Evolutionary conservation across 306 rosid genomes (phyloP).

Genomic region (Cotoneaster glaucophyllus): DNA sequence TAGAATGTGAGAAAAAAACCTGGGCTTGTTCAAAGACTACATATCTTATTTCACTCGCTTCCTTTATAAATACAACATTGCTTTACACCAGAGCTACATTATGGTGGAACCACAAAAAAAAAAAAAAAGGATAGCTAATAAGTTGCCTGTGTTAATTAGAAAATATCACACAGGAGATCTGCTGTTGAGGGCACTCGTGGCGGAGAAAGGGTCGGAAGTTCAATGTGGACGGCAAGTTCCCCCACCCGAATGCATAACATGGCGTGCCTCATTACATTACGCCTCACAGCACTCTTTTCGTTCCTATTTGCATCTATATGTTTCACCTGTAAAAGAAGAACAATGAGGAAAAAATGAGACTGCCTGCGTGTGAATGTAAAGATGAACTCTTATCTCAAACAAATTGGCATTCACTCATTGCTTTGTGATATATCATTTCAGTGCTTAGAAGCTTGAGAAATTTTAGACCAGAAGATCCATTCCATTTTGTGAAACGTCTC

Average conservation of each 20-base stretch:
- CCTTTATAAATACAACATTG: conserved; percentile 36
- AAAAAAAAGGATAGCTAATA: conserved; percentile 18
- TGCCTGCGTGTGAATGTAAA: background rate
- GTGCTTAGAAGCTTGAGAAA: background rate
- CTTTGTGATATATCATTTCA: background rate
- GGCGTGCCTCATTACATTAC: conserved; percentile 25
- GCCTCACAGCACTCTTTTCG: conserved; percentile 23
- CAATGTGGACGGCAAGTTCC: conserved; percentile 28
- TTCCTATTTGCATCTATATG: conserved; percentile 16
- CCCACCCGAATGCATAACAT: conserved; percentile 26
- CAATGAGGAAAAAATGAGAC: background rate
- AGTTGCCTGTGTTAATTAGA: conserved; percentile 35
- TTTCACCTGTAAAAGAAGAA: conserved; percentile 42
- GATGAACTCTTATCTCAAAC: background rate
- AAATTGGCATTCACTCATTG: background rate
- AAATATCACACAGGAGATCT: conserved; percentile 30
- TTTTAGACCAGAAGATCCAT: background rate
- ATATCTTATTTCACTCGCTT: conserved; percentile 35
- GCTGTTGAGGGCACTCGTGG: conserved; percentile 27
- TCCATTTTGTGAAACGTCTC: background rate
- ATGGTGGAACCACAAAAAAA: conserved; percentile 37
- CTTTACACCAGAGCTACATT: conserved; percentile 56
- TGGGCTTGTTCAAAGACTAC: conserved; percentile 38
- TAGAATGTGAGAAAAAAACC: conserved; percentile 32
- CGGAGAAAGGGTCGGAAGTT: conserved; percentile 11